A percentile compares a stretch with the other conserved stretches of the same genome.
Conservation (phyloP, 768 basidiomycete species). For the Lactarius evosmus region DNA sequence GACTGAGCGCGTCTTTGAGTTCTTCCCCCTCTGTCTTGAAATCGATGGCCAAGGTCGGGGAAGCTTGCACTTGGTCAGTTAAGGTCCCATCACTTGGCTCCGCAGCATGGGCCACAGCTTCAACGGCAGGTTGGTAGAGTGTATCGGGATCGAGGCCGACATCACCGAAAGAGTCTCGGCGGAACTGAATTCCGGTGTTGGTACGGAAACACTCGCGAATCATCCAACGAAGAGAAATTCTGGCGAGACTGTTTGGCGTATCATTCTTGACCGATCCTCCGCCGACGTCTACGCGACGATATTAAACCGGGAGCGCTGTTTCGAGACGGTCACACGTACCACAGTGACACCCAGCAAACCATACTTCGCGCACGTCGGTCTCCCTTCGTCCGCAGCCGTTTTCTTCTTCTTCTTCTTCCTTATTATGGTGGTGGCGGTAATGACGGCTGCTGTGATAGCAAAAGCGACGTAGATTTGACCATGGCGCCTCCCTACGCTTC, state of each 20-base stretch:
- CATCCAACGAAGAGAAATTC: constrained; percentile 65
- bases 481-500: constrained; percentile 50
- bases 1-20: constrained; percentile 51
- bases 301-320: not conserved
- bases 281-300: constrained; percentile 54
- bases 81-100: constrained; percentile 27
- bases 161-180: constrained; percentile 32
- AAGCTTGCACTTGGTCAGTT: constrained; percentile 10
- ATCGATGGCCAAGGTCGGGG: constrained; percentile 23
- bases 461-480: constrained; percentile 32
- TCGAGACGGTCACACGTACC: constrained; percentile 41
- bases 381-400: constrained; percentile 28
- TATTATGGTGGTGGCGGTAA: constrained; percentile 29
- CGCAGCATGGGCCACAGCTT: not conserved
- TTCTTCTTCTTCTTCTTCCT: constrained; percentile 38
- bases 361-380: constrained; percentile 73
- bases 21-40: constrained; percentile 60
- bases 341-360: constrained; percentile 75
- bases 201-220: constrained; percentile 50
- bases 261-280: constrained; percentile 65
- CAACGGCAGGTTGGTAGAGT: too few species aligned
- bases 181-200: constrained; percentile 42
- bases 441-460: constrained; percentile 13
- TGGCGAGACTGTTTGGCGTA: constrained; percentile 56
- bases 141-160: constrained; percentile 35